These are phyloP conservation scores for Hypoxylon sp. DNA, from an alignment of 2,329 filamentous ascomycete genomes.

Conservation along the genomic window DNA sequence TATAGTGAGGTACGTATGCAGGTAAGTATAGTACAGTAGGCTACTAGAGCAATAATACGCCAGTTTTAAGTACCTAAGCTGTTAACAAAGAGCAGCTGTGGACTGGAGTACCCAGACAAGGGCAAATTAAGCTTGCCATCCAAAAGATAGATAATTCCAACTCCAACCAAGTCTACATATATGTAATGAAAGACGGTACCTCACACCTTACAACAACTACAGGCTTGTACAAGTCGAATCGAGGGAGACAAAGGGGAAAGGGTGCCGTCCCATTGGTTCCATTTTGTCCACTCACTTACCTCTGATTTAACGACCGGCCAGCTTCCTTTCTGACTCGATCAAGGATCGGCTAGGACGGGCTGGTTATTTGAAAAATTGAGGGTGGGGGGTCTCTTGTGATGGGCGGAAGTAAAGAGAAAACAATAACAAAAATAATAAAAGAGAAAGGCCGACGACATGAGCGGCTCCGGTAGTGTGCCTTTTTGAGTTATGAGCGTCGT, in stretches of 20 bases:
- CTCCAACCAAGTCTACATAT: conserved; percentile 29
- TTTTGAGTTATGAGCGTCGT: conserved; percentile 40
- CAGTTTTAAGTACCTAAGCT: conserved; percentile 26
- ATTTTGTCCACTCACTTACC: conserved; percentile 25
- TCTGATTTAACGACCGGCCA: conserved; percentile 42
- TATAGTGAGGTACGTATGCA: neutral
- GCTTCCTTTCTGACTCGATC: conserved; percentile 55
- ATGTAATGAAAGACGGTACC: conserved; percentile 34
- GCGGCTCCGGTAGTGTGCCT: conserved; percentile 29
- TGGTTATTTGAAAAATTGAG: conserved; percentile 38
- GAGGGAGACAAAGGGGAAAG: conserved; percentile 46
- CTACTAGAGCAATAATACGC: conserved; percentile 25
- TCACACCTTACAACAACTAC: conserved; percentile 10
- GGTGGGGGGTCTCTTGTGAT: conserved; percentile 42
- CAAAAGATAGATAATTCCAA: conserved; percentile 29
- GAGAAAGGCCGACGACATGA: conserved; percentile 35
- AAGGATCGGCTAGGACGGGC: conserved; percentile 47
- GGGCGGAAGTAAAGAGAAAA: conserved; percentile 35
- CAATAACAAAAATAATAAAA: conserved; percentile 32
- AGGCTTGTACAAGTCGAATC: conserved; percentile 34
- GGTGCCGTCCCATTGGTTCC: conserved; percentile 37
- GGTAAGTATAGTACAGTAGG: neutral
- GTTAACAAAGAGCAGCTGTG: conserved; percentile 31
- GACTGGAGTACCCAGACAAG: conserved; percentile 27
- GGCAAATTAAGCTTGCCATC: conserved; percentile 41